A percentile compares a stretch with the other conserved stretches of the same genome.
phyloP scores from a whole-genome alignment of 768 basidiomycete species.

The Boletus eberwhitei region DNA sequence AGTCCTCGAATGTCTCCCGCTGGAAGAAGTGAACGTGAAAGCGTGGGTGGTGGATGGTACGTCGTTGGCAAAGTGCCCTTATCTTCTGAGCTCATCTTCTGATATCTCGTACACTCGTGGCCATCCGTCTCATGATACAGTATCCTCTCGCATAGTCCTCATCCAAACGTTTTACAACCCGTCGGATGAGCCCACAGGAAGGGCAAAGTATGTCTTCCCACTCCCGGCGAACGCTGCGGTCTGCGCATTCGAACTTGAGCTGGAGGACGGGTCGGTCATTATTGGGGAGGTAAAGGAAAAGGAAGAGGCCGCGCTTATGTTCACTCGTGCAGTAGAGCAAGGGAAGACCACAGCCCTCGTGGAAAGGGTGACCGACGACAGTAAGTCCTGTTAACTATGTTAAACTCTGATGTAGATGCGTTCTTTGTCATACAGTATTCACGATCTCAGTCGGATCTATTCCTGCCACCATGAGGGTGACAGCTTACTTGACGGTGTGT shows the following conservation, averaged over 20 bases:
- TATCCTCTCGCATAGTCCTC: slow-evolving; percentile 43
- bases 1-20: slow-evolving; percentile 32
- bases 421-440: slow-evolving; percentile 39
- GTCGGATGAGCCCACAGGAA: slow-evolving; percentile 34
- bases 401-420: background rate
- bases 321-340: slow-evolving; percentile 37
- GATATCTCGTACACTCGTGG: background rate
- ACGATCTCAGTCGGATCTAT: slow-evolving; percentile 57
- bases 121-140: slow-evolving; percentile 19
- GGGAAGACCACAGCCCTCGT: slow-evolving; percentile 45
- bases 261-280: slow-evolving; percentile 42
- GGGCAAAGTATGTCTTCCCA: slow-evolving; percentile 57
- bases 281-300: slow-evolving; percentile 49
- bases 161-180: slow-evolving; percentile 41
- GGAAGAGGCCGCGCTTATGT: slow-evolving; percentile 38
- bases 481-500: slow-evolving; percentile 42
- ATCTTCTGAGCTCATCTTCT: background rate
- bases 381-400: slow-evolving; percentile 32
- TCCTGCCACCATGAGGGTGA: slow-evolving; percentile 39
- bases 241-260: slow-evolving; percentile 50
- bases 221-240: slow-evolving; percentile 54
- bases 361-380: slow-evolving; percentile 49
- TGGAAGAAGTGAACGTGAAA: slow-evolving; percentile 41
- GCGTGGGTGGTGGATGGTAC: slow-evolving; percentile 45
- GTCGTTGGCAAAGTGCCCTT: background rate